phyloP scores from a whole-genome alignment of 805 yeast genomes.

The Kodamaea jinghongensis region DNA sequence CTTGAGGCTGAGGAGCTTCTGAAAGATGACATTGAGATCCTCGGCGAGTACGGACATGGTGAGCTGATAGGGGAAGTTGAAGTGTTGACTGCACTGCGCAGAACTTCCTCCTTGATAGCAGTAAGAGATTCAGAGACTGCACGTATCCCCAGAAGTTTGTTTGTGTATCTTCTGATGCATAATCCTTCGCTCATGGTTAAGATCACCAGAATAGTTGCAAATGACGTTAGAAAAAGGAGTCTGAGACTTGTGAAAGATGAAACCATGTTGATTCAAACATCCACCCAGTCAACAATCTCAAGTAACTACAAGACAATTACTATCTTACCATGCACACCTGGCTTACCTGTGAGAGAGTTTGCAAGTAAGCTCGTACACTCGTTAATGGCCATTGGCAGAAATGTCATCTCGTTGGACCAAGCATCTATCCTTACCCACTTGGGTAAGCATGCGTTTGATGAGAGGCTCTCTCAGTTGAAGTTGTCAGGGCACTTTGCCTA shows the following conservation, averaged over 20 bases:
- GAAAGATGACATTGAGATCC: constrained; percentile 29
- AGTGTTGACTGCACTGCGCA: constrained; percentile 75
- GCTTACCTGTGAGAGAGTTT: constrained; percentile 84
- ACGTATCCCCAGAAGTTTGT: constrained; percentile 83
- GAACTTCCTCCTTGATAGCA: constrained; percentile 72
- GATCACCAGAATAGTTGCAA: constrained; percentile 83
- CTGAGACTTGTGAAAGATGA: background rate
- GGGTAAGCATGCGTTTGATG: constrained; percentile 92
- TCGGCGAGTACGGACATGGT: constrained; percentile 89
- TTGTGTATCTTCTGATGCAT: constrained; percentile 78
- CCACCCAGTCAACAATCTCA: constrained; percentile 27
- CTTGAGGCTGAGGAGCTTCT: constrained; percentile 10
- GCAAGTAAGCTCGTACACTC: constrained; percentile 73
- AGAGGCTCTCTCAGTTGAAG: constrained; percentile 70
- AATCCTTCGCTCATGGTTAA: constrained; percentile 90
- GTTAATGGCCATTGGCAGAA: constrained; percentile 65
- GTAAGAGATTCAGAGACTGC: constrained; percentile 93
- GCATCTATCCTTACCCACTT: constrained; percentile 73
- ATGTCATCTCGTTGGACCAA: constrained; percentile 79
- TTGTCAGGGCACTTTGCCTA: constrained; percentile 88
- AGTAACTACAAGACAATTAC: constrained; percentile 78
- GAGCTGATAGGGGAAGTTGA: constrained; percentile 95
- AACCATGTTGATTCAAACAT: constrained; percentile 1
- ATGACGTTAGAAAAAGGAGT: constrained; percentile 29
- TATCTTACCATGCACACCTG: constrained; percentile 72